These are phyloP conservation scores for Austropuccinia psidii DNA, from an alignment of 1,284 basidiomycete species.

Conservation along the genomic window DNA sequence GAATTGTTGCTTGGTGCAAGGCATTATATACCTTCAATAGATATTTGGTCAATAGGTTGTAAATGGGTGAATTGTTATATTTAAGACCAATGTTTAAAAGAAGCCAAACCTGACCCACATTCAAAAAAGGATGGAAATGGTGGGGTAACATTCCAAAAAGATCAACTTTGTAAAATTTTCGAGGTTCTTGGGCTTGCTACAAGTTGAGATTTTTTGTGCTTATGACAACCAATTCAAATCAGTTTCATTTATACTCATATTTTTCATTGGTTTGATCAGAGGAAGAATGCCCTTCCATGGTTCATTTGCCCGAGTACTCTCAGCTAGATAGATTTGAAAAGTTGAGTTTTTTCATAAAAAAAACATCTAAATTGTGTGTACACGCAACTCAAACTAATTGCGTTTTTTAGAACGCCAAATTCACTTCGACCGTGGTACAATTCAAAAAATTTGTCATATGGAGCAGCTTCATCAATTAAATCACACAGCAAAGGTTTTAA, in stretches of 20 bases:
- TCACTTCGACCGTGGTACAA: constrained; percentile 31
- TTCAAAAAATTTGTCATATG: background rate
- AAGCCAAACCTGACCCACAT: constrained; percentile 65
- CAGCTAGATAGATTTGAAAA: constrained; percentile 71
- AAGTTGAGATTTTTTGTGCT: constrained; percentile 51
- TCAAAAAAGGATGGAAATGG: constrained; percentile 29
- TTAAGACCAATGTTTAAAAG: constrained; percentile 96
- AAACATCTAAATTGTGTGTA: background rate
- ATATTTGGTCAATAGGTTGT: constrained; percentile 93
- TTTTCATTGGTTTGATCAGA: constrained; percentile 50
- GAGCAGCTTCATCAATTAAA: too few species aligned
- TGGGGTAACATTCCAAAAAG: constrained; percentile 85
- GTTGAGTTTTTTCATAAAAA: constrained; percentile 46
- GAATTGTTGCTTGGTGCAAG: constrained; percentile 89
- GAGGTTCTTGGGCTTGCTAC: constrained; percentile 86
- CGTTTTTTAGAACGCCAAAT: constrained; percentile 10
- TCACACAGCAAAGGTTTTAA: constrained; percentile 51
- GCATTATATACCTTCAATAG: constrained; percentile 71
- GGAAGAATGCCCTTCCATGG: constrained; percentile 78
- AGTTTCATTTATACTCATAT: background rate
- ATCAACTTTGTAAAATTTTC: constrained; percentile 89
- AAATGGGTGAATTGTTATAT: constrained; percentile 87
- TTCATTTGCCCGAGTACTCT: constrained; percentile 76
- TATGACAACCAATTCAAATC: background rate
- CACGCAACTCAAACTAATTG: background rate